These are phyloP conservation scores for Calvatia gigantea DNA, from an alignment of 768 basidiomycete species.

Conservation along the genomic window DNA sequence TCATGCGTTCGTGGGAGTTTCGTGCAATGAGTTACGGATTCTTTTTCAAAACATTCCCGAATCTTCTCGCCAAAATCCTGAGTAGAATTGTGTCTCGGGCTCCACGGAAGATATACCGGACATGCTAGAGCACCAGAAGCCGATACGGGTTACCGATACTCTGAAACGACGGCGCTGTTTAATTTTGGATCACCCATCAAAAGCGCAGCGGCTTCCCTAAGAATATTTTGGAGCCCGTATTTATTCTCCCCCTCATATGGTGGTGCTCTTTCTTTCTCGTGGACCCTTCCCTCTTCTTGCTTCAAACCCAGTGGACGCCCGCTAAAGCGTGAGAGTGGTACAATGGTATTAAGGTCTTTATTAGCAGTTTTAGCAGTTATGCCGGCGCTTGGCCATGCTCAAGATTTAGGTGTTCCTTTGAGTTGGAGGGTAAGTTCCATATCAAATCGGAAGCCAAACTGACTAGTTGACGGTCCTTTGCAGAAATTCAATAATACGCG, in stretches of 20 bases:
- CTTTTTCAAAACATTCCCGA: no score
- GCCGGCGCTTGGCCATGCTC: constrained; percentile 20
- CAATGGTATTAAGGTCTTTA: not conserved
- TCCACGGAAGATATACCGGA: no score
- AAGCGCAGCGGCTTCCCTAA: no score
- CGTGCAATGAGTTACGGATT: no score
- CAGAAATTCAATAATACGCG: constrained; percentile 42
- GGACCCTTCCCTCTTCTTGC: not conserved
- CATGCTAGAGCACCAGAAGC: no score
- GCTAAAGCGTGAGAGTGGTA: not conserved
- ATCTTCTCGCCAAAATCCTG: no score
- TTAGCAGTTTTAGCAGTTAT: not conserved
- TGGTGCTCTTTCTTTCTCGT: not conserved
- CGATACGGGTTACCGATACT: no score
- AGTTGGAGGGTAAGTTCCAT: constrained; percentile 38
- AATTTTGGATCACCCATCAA: no score
- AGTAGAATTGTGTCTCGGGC: no score
- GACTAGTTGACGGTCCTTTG: not conserved
- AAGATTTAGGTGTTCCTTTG: constrained; percentile 37
- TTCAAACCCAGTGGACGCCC: not conserved
- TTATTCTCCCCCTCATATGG: no score
- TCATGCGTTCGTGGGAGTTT: not conserved
- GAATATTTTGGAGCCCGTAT: no score
- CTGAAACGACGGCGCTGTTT: no score
- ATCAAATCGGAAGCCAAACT: not conserved